These are phyloP conservation scores for Aspergillus hancockii DNA, from an alignment of 495 filamentous ascomycete genomes.

Conservation along the genomic window DNA sequence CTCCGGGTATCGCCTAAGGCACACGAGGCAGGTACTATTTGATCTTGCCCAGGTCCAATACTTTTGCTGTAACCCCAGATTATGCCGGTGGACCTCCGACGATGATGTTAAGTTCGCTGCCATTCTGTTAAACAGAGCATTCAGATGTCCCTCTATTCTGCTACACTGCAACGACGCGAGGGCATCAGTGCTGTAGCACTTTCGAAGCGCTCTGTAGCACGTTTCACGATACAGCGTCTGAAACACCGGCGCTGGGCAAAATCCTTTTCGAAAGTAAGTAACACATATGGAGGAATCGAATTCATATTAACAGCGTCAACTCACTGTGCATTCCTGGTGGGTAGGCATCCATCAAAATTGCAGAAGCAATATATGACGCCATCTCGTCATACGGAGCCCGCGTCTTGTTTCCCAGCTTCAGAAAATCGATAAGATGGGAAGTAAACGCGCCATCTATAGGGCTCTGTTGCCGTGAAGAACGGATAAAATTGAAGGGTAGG, in stretches of 20 bases:
- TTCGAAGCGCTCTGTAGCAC: conserved; percentile 15
- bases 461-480: conserved; percentile 15
- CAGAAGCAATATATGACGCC: conserved; percentile 24
- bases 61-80: conserved; percentile 3
- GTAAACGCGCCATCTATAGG: conserved; percentile 20
- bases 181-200: conserved; percentile 12
- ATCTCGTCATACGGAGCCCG: conserved; percentile 13
- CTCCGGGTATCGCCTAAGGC: conserved; percentile 26
- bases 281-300: neutral
- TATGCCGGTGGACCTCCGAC: conserved; percentile 7
- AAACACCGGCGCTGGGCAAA: conserved; percentile 21
- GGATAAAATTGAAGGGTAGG: conserved; percentile 27
- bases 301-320: conserved; percentile 1
- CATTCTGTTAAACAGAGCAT: conserved; percentile 12
- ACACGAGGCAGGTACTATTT: conserved; percentile 15
- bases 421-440: conserved; percentile 20
- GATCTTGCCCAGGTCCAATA: conserved; percentile 11
- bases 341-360: conserved; percentile 26
- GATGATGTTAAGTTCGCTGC: neutral
- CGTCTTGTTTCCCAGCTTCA: conserved; percentile 10
- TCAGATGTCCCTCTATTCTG: conserved; percentile 4
- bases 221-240: conserved; percentile 17
- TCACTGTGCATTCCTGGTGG: conserved; percentile 29
- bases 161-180: conserved; percentile 10
- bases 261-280: conserved; percentile 16